A percentile compares a stretch with the other conserved stretches of the same genome.
Evolutionary conservation across 1,284 basidiomycete species (phyloP).

Genomic region (Peniophora sp.): DNA sequence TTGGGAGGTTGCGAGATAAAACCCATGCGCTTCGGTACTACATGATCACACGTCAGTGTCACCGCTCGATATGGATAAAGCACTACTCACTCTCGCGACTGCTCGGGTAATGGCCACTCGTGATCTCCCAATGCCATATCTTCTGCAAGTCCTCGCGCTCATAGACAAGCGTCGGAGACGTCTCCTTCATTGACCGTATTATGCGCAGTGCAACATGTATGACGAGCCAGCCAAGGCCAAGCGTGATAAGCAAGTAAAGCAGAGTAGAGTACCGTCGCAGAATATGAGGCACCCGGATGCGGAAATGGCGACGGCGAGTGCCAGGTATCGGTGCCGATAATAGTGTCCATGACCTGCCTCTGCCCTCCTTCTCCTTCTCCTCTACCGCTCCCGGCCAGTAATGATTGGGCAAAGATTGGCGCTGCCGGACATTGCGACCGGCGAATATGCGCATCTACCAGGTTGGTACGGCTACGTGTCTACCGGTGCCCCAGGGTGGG

Average conservation of each 20-base stretch:
- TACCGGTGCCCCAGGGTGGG: too few species aligned
- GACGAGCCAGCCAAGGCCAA: conserved; percentile 43
- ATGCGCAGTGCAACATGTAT: conserved; percentile 48
- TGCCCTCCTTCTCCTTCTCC: conserved; percentile 49
- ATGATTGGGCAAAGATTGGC: conserved; percentile 7
- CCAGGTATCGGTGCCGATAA: conserved; percentile 55
- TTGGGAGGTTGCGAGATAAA: conserved; percentile 56
- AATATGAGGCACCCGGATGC: conserved; percentile 57
- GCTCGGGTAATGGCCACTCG: conserved; percentile 87
- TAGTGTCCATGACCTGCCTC: conserved; percentile 47
- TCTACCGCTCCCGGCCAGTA: conserved; percentile 60
- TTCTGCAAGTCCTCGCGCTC: conserved; percentile 69
- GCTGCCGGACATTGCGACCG: too few species aligned
- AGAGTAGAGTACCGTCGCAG: conserved; percentile 48
- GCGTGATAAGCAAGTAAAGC: conserved; percentile 38
- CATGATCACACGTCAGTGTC: conserved; percentile 3
- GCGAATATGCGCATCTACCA: too few species aligned
- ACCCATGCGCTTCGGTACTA: conserved; percentile 70
- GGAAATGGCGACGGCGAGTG: conserved; percentile 39
- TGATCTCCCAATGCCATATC: conserved; percentile 92
- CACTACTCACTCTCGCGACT: conserved; percentile 54
- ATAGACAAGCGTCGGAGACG: conserved; percentile 74
- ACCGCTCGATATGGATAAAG: background rate
- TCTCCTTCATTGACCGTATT: conserved; percentile 40
- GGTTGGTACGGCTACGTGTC: too few species aligned